Evolutionary conservation across 306 rosid genomes (phyloP), one percentile per base, ranked within the genome.

Genomic region (Hippophae tibetana): DNA sequence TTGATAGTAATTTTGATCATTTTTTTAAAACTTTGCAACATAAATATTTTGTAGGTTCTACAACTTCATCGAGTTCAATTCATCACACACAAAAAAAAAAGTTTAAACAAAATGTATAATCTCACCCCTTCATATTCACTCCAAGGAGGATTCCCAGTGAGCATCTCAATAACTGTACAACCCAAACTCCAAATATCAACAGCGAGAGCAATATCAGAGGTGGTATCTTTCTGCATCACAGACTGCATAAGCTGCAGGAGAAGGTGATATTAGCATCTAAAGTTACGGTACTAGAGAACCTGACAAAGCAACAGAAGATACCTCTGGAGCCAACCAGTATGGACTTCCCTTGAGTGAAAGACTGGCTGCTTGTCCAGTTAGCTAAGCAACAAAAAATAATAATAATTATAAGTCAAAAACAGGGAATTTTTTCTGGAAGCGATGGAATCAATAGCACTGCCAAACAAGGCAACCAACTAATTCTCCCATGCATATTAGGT

Each of bases 311-410:
- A 61, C 50, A 69, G 68, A 62, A 58, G 62, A 47, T 84, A 93
- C 99, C 99, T 93, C 99, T 49, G 97, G 99, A 70, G 99, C 99
- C 99, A 93, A 88, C 99, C 99, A 93, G 72, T 88, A 93, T 53
- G 99, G 99, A 71, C 99, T 93, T 75, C 99, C 99, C 78, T 80
- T 93, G 47, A 93, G 42, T 69, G 99, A 93, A 65, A 93, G 97
- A 70, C 81, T 82, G 12, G 85, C 85, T 42, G 60, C 83, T 59
- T 84, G 94, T 47, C 95, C 97, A 47, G 86, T 82, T 54, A 93
- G 81, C 99, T 93, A 86, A 59, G 56, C 57, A 77, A 63, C 66
- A 78, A 47, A 58, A 49, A 75, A 45, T 73, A 44, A 74, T 70
- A 44, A 56, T 61, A 64, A 40, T 52, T 42, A 40, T 18, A 3